Conservation (phyloP, 495 filamentous ascomycete genomes). For the Podospora appendiculata region DNA sequence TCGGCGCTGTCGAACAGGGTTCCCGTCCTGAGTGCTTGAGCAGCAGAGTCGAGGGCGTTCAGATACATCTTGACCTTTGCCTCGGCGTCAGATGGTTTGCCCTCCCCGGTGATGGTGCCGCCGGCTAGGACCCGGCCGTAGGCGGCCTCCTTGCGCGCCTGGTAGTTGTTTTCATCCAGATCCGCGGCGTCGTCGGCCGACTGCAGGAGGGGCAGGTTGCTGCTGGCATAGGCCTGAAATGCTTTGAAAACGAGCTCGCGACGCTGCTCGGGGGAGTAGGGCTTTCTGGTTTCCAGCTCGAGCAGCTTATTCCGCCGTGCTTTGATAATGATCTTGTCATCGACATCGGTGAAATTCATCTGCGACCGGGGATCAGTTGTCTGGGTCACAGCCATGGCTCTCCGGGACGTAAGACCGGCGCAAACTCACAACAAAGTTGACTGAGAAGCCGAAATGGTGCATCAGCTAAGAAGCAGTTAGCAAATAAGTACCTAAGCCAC, state of each 20-base stretch:
- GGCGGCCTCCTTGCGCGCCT: conserved; percentile 44
- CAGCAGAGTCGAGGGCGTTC: conserved; percentile 60
- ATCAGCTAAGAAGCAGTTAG: conserved; percentile 31
- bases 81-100: conserved; percentile 55
- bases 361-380: background rate
- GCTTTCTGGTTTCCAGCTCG: conserved; percentile 44
- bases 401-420: background rate
- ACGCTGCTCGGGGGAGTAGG: conserved; percentile 31
- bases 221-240: conserved; percentile 63
- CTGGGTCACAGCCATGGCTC: background rate
- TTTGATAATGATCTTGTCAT: conserved; percentile 91
- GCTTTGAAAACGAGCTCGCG: conserved; percentile 54
- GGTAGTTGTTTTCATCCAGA: conserved; percentile 46
- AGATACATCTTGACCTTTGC: conserved; percentile 95
- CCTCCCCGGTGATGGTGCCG: conserved; percentile 54
- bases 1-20: conserved; percentile 42
- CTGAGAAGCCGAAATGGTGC: conserved; percentile 79
- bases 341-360: conserved; percentile 91
- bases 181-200: conserved; percentile 18
- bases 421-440: conserved; percentile 61
- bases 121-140: conserved; percentile 59
- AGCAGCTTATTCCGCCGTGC: conserved; percentile 73
- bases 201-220: conserved; percentile 62
- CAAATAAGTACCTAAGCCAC: no score
- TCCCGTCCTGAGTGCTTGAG: conserved; percentile 44